Evolutionary conservation across 345 rosid genomes (phyloP), one percentile per base, ranked within the genome.

Genomic region (Aegle marmelos): DNA sequence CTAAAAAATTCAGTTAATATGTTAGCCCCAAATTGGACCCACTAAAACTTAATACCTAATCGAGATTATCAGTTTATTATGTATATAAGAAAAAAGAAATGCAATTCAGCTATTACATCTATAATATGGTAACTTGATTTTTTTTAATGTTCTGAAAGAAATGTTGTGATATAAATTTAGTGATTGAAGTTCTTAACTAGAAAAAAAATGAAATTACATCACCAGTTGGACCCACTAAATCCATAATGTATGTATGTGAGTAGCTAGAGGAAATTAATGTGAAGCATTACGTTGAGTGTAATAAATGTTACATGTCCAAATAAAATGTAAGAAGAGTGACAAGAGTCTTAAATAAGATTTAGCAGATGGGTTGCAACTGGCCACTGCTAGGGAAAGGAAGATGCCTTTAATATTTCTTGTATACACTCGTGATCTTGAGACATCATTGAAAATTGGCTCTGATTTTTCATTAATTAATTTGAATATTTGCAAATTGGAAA

Each of bases 341-440:
- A 72, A 73, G 75, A 54, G 54, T 71, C 74, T 50, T 66, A 17
- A 82, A 66, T 60, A 22, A 74, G 80, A 24, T 41, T 67, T 58
- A 11, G 14, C 54, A 8, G 14, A 21, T 8, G 54, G 54, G 45
- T 25, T 64, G 68, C 72, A 27, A 68, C 53, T 4, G n/a, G 6
- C 31, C 14, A 7, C n/a, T 4, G 30, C 9, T 28, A 21, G 30
- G 50, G 21, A 73, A 59, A 28, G 50, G 7, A 72, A 21, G n/a
- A 8, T 41, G 77, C 34, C 75, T 83, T 83, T 76, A 78, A 72
- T 80, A 50, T 68, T 39, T 27, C 66, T 80, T 39, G 80, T 41
- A 63, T 0, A 59, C 48, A 59, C 81, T 74, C 86, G 84, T 85
- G 88, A 85, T 31, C 6, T 21, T 62, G 68, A 70, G 70, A 75